phyloP scores from a whole-genome alignment of 2,329 filamentous ascomycete genomes.

The Laburnicola sp. region DNA sequence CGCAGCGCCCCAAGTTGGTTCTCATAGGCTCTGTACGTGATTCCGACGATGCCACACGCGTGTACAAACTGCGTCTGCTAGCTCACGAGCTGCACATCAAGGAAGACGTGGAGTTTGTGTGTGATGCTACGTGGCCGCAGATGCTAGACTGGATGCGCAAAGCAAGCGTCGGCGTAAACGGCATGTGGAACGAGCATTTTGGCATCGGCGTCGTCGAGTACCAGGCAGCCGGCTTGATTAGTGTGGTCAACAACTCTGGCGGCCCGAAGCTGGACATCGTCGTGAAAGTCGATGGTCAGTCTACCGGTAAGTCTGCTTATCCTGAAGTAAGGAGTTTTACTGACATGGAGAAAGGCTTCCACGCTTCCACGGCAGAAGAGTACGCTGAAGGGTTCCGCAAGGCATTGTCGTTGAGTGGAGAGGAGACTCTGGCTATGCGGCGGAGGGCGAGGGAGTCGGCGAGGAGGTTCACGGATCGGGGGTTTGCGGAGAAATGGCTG shows the following conservation, averaged over 20 bases:
- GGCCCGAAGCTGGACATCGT: constrained; percentile 95
- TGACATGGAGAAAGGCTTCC: constrained; percentile 66
- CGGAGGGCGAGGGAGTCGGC: constrained; percentile 75
- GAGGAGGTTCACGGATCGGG: constrained; percentile 82
- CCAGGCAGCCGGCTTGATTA: constrained; percentile 89
- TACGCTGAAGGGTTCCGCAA: constrained; percentile 81
- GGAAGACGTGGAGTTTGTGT: constrained; percentile 81
- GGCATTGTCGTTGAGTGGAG: constrained; percentile 66
- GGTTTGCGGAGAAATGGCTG: constrained; percentile 80
- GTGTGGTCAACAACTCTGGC: constrained; percentile 89
- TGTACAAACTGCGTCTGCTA: constrained; percentile 84
- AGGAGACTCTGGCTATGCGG: constrained; percentile 74
- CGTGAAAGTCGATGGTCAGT: constrained; percentile 72
- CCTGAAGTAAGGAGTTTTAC: constrained; percentile 1
- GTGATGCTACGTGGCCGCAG: constrained; percentile 86
- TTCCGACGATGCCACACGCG: constrained; percentile 74
- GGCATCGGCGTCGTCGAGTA: constrained; percentile 98
- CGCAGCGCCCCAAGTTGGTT: constrained; percentile 66
- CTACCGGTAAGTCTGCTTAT: constrained; percentile 63
- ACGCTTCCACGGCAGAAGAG: constrained; percentile 74
- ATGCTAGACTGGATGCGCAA: constrained; percentile 77
- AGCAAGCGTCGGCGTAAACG: constrained; percentile 86
- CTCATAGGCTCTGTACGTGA: constrained; percentile 93
- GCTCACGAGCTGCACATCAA: constrained; percentile 81
- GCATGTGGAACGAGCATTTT: constrained; percentile 99